phyloP scores from a whole-genome alignment of 768 basidiomycete species.

The Rhodotorula babjevae region DNA sequence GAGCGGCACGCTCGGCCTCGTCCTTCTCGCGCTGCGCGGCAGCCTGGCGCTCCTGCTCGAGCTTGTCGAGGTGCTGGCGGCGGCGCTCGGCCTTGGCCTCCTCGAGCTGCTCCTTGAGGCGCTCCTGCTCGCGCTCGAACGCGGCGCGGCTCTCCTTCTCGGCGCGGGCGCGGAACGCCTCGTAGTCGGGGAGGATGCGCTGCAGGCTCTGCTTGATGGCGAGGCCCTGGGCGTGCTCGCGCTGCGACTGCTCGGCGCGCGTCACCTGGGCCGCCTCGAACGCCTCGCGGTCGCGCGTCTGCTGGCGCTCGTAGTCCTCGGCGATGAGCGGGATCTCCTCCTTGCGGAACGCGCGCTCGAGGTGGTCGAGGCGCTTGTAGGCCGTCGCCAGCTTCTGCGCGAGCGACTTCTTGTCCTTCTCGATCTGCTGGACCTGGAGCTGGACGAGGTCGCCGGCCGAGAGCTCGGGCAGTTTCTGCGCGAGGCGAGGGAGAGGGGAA shows the following conservation, averaged over 20 bases:
- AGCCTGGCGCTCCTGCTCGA: constrained; percentile 39
- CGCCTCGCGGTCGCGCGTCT: constrained; percentile 65
- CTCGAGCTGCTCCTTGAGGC: constrained; percentile 39
- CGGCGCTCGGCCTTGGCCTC: constrained; percentile 40
- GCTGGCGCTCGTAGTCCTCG: constrained; percentile 81
- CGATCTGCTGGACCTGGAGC: constrained; percentile 88
- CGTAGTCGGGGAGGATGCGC: constrained; percentile 69
- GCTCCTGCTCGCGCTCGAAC: constrained; percentile 59
- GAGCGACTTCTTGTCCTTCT: constrained; percentile 90
- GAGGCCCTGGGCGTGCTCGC: constrained; percentile 62
- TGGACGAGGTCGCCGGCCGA: constrained; percentile 81
- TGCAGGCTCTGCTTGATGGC: constrained; percentile 68
- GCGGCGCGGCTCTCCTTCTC: constrained; percentile 57
- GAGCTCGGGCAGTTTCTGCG: constrained; percentile 70
- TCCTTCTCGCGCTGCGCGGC: constrained; percentile 42
- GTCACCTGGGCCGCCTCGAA: constrained; percentile 61
- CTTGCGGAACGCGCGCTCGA: constrained; percentile 90
- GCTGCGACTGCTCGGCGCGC: constrained; percentile 57
- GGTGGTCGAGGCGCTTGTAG: constrained; percentile 85
- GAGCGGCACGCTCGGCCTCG: constrained; percentile 43
- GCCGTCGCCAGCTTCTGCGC: constrained; percentile 74
- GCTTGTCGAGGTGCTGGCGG: constrained; percentile 44
- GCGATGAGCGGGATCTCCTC: constrained; percentile 81
- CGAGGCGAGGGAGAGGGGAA: too few relatives aligned
- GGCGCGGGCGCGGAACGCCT: constrained; percentile 55